Evolutionary conservation across 2,329 filamentous ascomycete species (phyloP), one percentile per base, ranked within the genome.

Genomic region (Aspergillus cejpii): DNA sequence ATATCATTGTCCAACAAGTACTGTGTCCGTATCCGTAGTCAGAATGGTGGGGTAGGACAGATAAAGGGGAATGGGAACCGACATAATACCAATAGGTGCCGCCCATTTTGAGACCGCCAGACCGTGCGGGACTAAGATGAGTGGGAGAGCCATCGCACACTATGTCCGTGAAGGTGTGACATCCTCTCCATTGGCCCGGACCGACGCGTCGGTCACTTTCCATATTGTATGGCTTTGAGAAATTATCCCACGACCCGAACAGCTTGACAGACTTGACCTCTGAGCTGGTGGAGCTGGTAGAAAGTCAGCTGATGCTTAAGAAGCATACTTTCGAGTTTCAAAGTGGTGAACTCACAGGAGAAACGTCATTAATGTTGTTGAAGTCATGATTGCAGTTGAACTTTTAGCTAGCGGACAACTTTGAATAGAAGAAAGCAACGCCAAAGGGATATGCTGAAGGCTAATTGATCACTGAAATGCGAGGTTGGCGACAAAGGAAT

Each of bases 11-110:
- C 82, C 33, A 96, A 67, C 62, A 90, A 81, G 68, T 95, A 96
- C 86, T 94, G 63, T 42, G 50, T 31, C 20, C 28, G 47, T 42
- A 51, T 31, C 20, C 28, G 47, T 21, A 41, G 53, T 68, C 42
- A 66, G 65, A 40, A 19, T 34, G 7, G 10, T 39, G 6, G 23
- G 19, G 15, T 34, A 6, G 14, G n/a, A 12, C 26, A 19, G 21
- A 19, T 11, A 12, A 10, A 8, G 20, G 3, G 41, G n/a, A 27
- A 38, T 36, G 23, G 23, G 8, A 24, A 76, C 85, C 70, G 73
- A 94, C 88, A 70, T 92, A 96, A 74, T 94, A 97, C 77, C 91
- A 96, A 68, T 96, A 96, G 12, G 84, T 92, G 48, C 85, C 81
- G 36, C 90, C 90, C 86, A 95, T 95, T 67, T 85, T 92, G 52